phyloP scores from a whole-genome alignment of 169 alveolate genomes.

The Cryptosporidium sp. region DNA sequence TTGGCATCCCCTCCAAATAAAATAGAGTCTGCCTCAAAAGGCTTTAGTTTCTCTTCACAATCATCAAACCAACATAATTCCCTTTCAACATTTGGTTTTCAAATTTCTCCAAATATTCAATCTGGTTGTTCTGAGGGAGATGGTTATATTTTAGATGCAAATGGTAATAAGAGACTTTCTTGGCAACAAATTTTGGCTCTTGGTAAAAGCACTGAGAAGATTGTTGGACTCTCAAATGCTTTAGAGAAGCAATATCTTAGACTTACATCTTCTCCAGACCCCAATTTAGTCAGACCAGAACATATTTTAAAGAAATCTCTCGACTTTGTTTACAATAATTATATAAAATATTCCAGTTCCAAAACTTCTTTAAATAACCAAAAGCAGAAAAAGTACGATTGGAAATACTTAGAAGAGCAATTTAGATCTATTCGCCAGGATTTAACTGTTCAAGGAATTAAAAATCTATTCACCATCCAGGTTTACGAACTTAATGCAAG shows the following conservation, averaged over 20 bases:
- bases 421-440: slow-evolving; percentile 93
- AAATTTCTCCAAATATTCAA: background rate
- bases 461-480: slow-evolving; percentile 87
- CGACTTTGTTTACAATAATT: slow-evolving; percentile 75
- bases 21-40: background rate
- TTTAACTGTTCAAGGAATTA: slow-evolving; percentile 91
- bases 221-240: slow-evolving; percentile 83
- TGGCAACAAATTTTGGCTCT: slow-evolving; percentile 75
- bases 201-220: slow-evolving; percentile 74
- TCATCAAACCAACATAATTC: background rate
- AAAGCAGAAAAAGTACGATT: slow-evolving; percentile 81
- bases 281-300: slow-evolving; percentile 84
- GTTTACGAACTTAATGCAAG: slow-evolving; percentile 94
- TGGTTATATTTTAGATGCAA: slow-evolving; percentile 35
- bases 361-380: slow-evolving; percentile 67
- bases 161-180: slow-evolving; percentile 57
- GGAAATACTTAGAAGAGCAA: slow-evolving; percentile 90
- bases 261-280: slow-evolving; percentile 86
- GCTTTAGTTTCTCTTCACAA: background rate
- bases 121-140: background rate
- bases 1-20: background rate
- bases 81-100: background rate
- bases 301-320: slow-evolving; percentile 79
- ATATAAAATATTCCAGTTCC: slow-evolving; percentile 58
- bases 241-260: slow-evolving; percentile 86